Evolutionary conservation across 2,329 filamentous ascomycete species (phyloP).

Genomic region (Helminthosporium solani): DNA sequence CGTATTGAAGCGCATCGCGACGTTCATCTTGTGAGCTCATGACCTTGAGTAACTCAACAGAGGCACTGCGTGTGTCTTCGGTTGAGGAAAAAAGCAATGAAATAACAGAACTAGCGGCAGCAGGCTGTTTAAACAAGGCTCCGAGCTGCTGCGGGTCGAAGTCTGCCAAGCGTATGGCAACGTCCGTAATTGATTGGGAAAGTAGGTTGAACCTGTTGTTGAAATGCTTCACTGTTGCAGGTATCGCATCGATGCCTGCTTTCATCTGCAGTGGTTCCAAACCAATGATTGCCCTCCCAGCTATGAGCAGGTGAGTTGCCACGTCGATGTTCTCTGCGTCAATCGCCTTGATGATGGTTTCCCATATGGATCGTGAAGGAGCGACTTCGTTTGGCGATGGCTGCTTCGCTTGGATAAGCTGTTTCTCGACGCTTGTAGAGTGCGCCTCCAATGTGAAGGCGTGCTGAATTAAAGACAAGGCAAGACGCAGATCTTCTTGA

Average conservation of each 20-base stretch:
- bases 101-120: conserved; percentile 72
- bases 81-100: conserved; percentile 80
- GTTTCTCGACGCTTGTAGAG: conserved; percentile 67
- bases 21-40: conserved; percentile 69
- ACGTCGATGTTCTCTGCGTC: conserved; percentile 67
- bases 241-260: conserved; percentile 37
- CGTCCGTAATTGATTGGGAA: conserved; percentile 64
- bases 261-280: conserved; percentile 66
- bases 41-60: conserved; percentile 78
- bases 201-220: conserved; percentile 69
- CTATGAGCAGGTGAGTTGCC: conserved; percentile 71
- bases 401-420: conserved; percentile 61
- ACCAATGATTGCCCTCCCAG: conserved; percentile 68
- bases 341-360: conserved; percentile 68
- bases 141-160: conserved; percentile 70
- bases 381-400: conserved; percentile 65
- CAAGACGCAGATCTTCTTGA: conserved; percentile 47
- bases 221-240: conserved; percentile 66
- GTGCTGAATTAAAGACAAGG: conserved; percentile 65
- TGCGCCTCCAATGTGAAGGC: conserved; percentile 71
- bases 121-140: conserved; percentile 65
- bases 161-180: conserved; percentile 77
- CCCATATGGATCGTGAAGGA: conserved; percentile 76
- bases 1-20: conserved; percentile 60
- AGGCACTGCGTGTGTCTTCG: conserved; percentile 73